Evolutionary conservation across 345 rosid species (phyloP).

Genomic region (Eucalyptus pauciflora): DNA sequence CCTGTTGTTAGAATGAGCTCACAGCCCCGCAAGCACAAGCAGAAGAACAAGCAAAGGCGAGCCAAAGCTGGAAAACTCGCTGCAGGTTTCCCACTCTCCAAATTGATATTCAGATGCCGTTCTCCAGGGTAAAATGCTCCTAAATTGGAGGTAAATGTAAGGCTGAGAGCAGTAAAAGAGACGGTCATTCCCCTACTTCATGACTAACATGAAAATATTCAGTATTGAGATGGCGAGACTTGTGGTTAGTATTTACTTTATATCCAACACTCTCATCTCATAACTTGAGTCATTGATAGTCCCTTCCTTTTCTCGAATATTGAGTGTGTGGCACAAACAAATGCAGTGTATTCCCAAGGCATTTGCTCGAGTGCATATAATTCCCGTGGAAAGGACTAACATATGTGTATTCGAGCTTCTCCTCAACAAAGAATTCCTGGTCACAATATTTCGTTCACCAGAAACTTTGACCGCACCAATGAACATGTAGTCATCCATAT

Average conservation of each 20-base stretch:
- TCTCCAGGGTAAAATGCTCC: too few species aligned
- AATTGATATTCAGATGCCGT: neutral
- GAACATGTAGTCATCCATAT: too few species aligned
- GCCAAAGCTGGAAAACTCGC: neutral
- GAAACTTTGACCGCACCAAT: too few species aligned
- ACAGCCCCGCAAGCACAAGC: neutral
- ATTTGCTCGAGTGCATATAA: neutral
- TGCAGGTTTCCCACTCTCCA: neutral
- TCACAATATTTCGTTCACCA: too few species aligned
- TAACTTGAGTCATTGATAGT: too few species aligned
- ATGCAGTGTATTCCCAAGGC: neutral
- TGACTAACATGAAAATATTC: neutral
- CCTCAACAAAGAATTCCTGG: too few species aligned
- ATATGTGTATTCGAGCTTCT: too few species aligned
- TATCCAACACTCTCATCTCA: too few species aligned
- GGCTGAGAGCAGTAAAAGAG: neutral
- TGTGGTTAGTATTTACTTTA: too few species aligned
- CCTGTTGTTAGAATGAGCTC: neutral
- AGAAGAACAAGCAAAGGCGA: neutral
- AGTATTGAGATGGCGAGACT: neutral
- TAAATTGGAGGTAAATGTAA: neutral
- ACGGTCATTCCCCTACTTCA: neutral
- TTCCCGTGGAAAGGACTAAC: neutral
- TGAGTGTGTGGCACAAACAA: too few species aligned
- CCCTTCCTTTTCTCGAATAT: too few species aligned